Conservation (phyloP, 441 rosid species). For the Metrosideros polymorpha region DNA sequence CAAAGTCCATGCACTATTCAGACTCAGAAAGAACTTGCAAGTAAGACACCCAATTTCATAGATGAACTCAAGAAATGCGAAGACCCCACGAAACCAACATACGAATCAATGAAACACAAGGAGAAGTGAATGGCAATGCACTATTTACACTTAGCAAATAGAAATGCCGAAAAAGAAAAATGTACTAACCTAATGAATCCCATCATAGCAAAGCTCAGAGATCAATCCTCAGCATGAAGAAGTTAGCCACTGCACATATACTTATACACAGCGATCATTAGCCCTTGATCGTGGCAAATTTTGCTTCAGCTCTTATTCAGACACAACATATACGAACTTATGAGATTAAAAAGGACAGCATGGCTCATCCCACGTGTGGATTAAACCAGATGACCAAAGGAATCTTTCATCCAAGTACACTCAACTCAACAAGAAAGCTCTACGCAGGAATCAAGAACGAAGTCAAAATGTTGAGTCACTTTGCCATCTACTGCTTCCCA, state of each 20-base stretch:
- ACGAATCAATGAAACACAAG: background rate
- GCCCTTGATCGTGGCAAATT: background rate
- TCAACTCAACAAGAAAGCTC: rapidly evolving
- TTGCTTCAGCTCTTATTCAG: background rate
- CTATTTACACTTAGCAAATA: no score
- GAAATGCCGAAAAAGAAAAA: background rate
- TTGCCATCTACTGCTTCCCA: background rate
- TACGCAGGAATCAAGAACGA: background rate
- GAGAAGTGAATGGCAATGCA: background rate
- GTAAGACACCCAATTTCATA: background rate
- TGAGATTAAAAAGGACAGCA: no score
- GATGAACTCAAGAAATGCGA: background rate
- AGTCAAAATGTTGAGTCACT: background rate
- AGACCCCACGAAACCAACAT: background rate
- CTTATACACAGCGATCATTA: background rate
- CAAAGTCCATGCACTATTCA: background rate
- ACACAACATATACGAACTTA: no score
- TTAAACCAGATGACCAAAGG: no score
- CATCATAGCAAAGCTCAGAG: background rate
- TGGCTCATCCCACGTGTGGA: no score
- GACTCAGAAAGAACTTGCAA: background rate
- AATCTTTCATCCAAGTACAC: no score
- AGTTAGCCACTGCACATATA: background rate
- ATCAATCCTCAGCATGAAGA: background rate
- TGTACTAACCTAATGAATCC: background rate